Conservation (phyloP, 2,329 filamentous ascomycete genomes). For the Fusarium poae region DNA sequence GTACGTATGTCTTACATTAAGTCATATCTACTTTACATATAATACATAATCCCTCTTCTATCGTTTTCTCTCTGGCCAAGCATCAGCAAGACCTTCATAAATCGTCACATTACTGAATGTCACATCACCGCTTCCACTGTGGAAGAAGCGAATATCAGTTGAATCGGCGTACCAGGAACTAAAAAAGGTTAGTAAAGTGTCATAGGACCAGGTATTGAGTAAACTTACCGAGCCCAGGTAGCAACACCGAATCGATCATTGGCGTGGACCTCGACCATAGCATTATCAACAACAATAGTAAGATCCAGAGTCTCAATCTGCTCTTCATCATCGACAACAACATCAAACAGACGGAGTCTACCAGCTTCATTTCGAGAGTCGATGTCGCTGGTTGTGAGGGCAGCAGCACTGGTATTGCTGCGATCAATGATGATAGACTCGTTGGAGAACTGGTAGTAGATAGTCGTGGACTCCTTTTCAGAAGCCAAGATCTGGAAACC, state of each 20-base stretch:
- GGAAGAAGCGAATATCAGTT: slow-evolving; percentile 54
- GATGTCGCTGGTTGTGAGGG: slow-evolving; percentile 55
- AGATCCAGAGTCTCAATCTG: slow-evolving; percentile 55
- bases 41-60: slow-evolving; percentile 8
- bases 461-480: slow-evolving; percentile 56
- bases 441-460: slow-evolving; percentile 61
- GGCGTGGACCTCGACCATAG: slow-evolving; percentile 56
- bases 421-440: slow-evolving; percentile 59
- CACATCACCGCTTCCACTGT: slow-evolving; percentile 51
- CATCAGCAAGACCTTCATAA: slow-evolving; percentile 55
- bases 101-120: slow-evolving; percentile 52
- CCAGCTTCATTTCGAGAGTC: slow-evolving; percentile 55
- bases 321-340: slow-evolving; percentile 48
- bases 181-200: slow-evolving; percentile 33
- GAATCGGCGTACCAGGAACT: slow-evolving; percentile 56
- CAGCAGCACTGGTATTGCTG: slow-evolving; percentile 57
- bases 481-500: slow-evolving; percentile 59
- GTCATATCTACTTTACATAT: slow-evolving; percentile 1
- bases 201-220: not conserved
- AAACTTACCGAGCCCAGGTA: slow-evolving; percentile 58
- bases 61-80: slow-evolving; percentile 52
- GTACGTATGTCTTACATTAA: not conserved
- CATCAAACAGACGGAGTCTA: slow-evolving; percentile 57
- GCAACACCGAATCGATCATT: slow-evolving; percentile 58
- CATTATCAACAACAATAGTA: slow-evolving; percentile 58